Base-by-base conservation (phyloP, 371 early-diverging fungal species). In the Synchytrium microbalum region DNA sequence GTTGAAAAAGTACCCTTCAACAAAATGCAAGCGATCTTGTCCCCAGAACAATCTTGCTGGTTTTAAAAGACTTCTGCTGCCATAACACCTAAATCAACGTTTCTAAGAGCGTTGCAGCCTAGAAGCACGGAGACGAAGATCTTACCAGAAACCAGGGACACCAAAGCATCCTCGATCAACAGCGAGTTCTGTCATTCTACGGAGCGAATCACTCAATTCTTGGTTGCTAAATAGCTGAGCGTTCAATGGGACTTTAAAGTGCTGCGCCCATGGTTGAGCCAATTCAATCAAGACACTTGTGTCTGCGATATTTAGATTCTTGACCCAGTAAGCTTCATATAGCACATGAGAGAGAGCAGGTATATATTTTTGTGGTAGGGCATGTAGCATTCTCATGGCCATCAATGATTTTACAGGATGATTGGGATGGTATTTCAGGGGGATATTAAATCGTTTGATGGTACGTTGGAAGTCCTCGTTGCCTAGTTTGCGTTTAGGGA, bases 11-110 rank as follows among this genome's bases (percentile, higher is more conserved):
- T 27, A 13, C 13, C 62, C 56, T 32, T 62, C 69, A 46, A 69
- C 72, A 72, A 72, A 72, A 64, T 66, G 66, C 24, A 72, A 59
- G 0, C 69, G 62, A 60, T 72, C 72, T 5, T 59, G 64, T 30
- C 72, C 72, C 69, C 69, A 72, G 54, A 54, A 72, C 16, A 55
- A 31, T 2, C 13, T 51, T 26, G 59, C 53, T 33, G 56, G 24
- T 19, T 24, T 13, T 14, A 14, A 14, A 13, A n/a, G 23, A 10
- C 57, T 16, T 10, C 23, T n/a, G 57, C 13, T 13, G n/a, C 28
- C 54, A 23, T 30, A 16, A 26, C 58, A 53, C 38, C 64, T 27
- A 24, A 53, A 54, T 10, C 14, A 57, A 14, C 14, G 14, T n/a
- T 14, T 51, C 14, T 51, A 14, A 14, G 51, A 51, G 14, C 14